Base-by-base conservation (phyloP, 805 yeast genomes). In the Saccharomycopsis fibuligera region DNA sequence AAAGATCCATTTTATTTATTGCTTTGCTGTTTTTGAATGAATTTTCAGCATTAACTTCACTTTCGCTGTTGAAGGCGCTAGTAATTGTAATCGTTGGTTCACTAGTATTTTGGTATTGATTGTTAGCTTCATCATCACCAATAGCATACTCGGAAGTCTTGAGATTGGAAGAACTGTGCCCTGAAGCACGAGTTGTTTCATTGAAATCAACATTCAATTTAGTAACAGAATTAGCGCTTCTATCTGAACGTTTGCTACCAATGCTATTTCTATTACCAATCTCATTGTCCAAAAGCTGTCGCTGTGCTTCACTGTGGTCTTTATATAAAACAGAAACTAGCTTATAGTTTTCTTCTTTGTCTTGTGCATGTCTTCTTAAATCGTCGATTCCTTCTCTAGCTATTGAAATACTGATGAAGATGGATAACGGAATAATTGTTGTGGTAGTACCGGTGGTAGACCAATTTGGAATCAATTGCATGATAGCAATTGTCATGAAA, bases 381-480 rank as follows among this genome's bases (percentile, higher is more conserved):
- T 93, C 99, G 64, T 93, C 99, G 64, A 74, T 90, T 0, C 95
- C 99, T 67, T 93, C 99, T 56, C 98, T 76, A 6, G 83, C 76
- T 66, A 91, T 89, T 0, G 98, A 87, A 24, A 93, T 86, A 5
- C 87, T 72, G 67, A 93, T 86, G 63, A 93, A 93, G 4, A 93
- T 75, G 64, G 82, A 68, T 49, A 93, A 70, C 1, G 99, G 98
- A 36, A 90, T 74, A 57, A 93, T 91, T 1, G 99, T 93, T 3
- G 98, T 93, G 61, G 80, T 88, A 10, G 89, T 84, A 51, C 98
- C 99, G 0, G 99, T 93, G 4, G 99, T 88, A 1, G 96, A 87
- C 97, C 96, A 93, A 2, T 89, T 79, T 0, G 99, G 98, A 42
- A 93, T 83, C 90, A 91, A 82, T 62, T 93, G 99, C 70, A 93